These are phyloP conservation scores for Mycosphaerella sp. DNA, from an alignment of 2,329 filamentous ascomycete genomes.

Conservation along the genomic window DNA sequence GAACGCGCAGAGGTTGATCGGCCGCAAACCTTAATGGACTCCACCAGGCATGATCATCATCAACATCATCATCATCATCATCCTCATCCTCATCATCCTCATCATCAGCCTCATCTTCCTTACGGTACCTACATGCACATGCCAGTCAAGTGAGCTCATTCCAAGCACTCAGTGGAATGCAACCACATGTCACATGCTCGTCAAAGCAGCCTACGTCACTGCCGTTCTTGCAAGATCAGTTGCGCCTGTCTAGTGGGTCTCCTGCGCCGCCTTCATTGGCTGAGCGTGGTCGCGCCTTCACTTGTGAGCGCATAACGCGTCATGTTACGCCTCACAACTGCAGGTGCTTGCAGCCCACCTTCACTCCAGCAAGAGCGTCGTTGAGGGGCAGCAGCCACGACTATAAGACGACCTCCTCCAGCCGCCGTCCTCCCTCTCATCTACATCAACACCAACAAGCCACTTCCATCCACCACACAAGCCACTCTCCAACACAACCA, in stretches of 20 bases:
- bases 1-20: background rate
- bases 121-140: background rate
- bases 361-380: background rate
- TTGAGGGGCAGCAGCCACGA: background rate
- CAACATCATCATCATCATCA: background rate
- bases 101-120: background rate
- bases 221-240: no score
- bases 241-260: no score
- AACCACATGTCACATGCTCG: no score
- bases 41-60: no score
- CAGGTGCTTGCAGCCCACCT: background rate
- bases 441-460: conserved; percentile 5
- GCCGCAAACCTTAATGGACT: background rate
- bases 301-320: background rate
- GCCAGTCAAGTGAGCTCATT: background rate
- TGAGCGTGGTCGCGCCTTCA: background rate
- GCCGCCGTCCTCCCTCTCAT: background rate
- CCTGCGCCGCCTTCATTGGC: background rate
- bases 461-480: background rate
- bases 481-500: conserved; percentile 2
- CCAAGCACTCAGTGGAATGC: no score
- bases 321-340: background rate
- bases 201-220: no score
- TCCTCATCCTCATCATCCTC: background rate
- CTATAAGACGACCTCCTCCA: conserved; percentile 1